phyloP scores from a whole-genome alignment of 2,329 filamentous ascomycete species.

The Ophiostoma tasmaniense region DNA sequence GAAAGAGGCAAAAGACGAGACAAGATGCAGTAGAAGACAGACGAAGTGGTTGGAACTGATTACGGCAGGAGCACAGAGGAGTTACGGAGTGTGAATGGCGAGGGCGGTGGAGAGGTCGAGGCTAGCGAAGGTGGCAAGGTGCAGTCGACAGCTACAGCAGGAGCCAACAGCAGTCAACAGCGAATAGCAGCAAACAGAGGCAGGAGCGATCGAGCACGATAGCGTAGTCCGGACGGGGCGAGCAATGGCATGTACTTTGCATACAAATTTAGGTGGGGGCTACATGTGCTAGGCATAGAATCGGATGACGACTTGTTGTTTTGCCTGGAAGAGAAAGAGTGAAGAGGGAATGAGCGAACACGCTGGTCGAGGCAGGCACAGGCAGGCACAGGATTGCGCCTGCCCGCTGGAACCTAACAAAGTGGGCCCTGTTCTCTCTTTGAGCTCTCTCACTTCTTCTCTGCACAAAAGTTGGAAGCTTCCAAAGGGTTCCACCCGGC shows the following conservation, averaged over 20 bases:
- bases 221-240: conserved; percentile 13
- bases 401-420: conserved; percentile 2
- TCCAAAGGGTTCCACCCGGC: conserved; percentile 22
- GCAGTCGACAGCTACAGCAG: neutral
- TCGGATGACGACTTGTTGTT: conserved; percentile 26
- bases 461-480: conserved; percentile 17
- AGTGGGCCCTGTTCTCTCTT: conserved; percentile 14
- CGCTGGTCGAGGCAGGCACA: conserved; percentile 14
- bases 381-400: conserved; percentile 9
- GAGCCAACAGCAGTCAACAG: neutral
- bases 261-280: neutral
- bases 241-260: conserved; percentile 11
- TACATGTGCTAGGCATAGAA: conserved; percentile 25
- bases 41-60: conserved; percentile 16
- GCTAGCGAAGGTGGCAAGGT: conserved; percentile 8
- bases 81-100: neutral
- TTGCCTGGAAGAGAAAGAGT: conserved; percentile 7
- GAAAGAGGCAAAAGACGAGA: conserved; percentile 9
- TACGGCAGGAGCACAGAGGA: neutral
- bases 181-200: neutral
- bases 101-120: neutral
- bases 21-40: conserved; percentile 13
- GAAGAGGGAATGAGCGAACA: neutral
- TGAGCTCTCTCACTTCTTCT: neutral
- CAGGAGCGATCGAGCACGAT: conserved; percentile 2